These are phyloP conservation scores for Cornus controversa DNA, from an alignment of 148 eudicot genomes.

Conservation along the genomic window DNA sequence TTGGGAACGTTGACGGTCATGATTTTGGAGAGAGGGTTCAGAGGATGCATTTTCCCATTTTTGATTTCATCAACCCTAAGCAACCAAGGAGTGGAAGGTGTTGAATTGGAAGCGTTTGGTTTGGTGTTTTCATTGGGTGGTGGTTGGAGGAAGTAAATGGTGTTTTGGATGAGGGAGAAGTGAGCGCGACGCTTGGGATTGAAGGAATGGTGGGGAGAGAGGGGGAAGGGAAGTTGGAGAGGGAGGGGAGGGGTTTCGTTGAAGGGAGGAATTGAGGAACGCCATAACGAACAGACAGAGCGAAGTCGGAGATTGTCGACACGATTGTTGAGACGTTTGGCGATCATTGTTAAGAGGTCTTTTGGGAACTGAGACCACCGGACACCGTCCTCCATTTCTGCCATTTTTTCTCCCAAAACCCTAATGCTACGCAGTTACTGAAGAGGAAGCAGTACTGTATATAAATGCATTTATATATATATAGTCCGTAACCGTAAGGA, in stretches of 20 bases:
- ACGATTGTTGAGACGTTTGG: neutral
- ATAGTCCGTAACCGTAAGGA: too few species aligned
- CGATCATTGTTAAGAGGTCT: neutral
- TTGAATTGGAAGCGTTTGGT: neutral
- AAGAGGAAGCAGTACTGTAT: too few species aligned
- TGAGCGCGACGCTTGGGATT: too few species aligned
- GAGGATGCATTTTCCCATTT: neutral
- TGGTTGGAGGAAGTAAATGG: neutral
- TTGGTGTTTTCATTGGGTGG: neutral
- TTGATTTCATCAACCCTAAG: neutral
- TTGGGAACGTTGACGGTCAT: neutral
- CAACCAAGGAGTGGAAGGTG: neutral
- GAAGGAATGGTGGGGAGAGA: neutral
- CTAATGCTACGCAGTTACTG: neutral
- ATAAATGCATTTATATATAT: too few species aligned
- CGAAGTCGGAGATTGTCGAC: neutral
- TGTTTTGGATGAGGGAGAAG: neutral
- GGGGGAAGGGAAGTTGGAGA: neutral
- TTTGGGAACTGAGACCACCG: neutral
- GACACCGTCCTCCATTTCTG: neutral
- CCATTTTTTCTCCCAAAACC: neutral
- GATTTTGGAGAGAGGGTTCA: neutral
- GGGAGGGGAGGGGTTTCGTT: neutral
- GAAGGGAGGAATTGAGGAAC: conserved; percentile 1
- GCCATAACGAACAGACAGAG: neutral